Evolutionary conservation across 176 grass and related monocot genomes (phyloP).

Genomic region (Juncus effusus): DNA sequence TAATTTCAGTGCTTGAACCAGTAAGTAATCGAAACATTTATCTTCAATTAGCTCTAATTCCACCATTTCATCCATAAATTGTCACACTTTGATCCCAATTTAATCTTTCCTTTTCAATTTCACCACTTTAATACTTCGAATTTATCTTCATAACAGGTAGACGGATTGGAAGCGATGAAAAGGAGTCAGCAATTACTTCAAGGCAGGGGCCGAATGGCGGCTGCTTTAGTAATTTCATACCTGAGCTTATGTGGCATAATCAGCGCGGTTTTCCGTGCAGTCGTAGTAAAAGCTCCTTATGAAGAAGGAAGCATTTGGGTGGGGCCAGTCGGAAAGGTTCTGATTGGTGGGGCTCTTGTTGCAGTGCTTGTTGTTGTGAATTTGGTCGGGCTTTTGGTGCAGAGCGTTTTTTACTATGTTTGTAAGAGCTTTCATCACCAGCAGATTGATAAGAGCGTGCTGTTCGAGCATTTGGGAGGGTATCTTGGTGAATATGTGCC

Average conservation of each 20-base stretch:
- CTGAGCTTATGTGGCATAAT: conserved; percentile 57
- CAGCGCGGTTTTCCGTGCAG: conserved; percentile 55
- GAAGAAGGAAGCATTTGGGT: conserved; percentile 78
- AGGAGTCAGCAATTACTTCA: conserved; percentile 76
- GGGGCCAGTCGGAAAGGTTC: conserved; percentile 28
- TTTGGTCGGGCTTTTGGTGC: conserved; percentile 66
- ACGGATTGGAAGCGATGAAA: conserved; percentile 73
- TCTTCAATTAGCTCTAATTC: no score
- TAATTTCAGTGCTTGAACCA: conserved; percentile 89
- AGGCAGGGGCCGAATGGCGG: conserved; percentile 49
- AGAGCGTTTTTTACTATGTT: conserved; percentile 95
- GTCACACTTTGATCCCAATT: no score
- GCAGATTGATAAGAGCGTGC: conserved; percentile 71
- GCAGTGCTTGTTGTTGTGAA: conserved; percentile 71
- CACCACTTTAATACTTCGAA: neutral
- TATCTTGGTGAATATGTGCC: conserved; percentile 95
- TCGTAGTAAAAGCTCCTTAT: conserved; percentile 60
- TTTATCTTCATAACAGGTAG: conserved; percentile 24
- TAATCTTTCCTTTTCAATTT: no score
- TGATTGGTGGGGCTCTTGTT: conserved; percentile 57
- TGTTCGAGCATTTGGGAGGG: conserved; percentile 83
- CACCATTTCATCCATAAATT: no score
- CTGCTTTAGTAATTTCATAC: conserved; percentile 57
- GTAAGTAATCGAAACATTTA: conserved; percentile 18
- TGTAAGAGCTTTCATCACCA: conserved; percentile 98